Conservation (phyloP, 73 alveolate genomes). For the Stentor coeruleus region DNA sequence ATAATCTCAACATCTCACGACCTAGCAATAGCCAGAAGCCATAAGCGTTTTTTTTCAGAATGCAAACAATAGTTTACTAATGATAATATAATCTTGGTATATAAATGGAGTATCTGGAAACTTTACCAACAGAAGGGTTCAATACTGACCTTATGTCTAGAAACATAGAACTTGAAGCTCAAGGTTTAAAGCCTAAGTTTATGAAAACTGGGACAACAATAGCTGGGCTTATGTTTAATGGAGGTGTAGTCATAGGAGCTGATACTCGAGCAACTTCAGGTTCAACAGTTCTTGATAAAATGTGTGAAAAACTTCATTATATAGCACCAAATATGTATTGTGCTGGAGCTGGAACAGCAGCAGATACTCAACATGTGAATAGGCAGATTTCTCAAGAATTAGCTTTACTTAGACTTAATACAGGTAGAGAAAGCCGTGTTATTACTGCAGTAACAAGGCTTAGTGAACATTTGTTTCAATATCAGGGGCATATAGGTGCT, state of each 20-base stretch:
- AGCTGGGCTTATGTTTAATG: constrained; percentile 83
- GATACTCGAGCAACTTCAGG: constrained; percentile 99
- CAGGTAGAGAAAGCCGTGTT: constrained; percentile 91
- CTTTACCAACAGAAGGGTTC: constrained; percentile 52
- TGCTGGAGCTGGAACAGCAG: constrained; percentile 99
- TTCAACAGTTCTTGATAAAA: constrained; percentile 96
- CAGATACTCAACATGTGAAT: constrained; percentile 90
- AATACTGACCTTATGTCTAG: constrained; percentile 53
- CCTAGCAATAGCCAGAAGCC: too few relatives aligned
- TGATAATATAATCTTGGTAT: constrained; percentile 18
- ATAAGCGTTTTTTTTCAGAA: neutral
- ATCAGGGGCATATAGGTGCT: constrained; percentile 88
- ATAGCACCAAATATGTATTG: constrained; percentile 96
- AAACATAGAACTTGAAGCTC: constrained; percentile 42
- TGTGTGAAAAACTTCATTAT: constrained; percentile 93
- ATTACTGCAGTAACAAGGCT: constrained; percentile 85
- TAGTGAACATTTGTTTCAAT: constrained; percentile 82
- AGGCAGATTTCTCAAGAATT: constrained; percentile 45
- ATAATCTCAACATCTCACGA: too few relatives aligned
- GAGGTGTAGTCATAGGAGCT: constrained; percentile 98
- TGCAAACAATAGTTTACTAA: neutral
- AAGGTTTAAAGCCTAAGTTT: constrained; percentile 44
- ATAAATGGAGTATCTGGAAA: constrained; percentile 46
- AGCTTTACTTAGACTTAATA: constrained; percentile 84
- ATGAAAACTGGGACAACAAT: constrained; percentile 97